phyloP scores from a whole-genome alignment of 2,329 filamentous ascomycete species.

The Xylaria sp. region DNA sequence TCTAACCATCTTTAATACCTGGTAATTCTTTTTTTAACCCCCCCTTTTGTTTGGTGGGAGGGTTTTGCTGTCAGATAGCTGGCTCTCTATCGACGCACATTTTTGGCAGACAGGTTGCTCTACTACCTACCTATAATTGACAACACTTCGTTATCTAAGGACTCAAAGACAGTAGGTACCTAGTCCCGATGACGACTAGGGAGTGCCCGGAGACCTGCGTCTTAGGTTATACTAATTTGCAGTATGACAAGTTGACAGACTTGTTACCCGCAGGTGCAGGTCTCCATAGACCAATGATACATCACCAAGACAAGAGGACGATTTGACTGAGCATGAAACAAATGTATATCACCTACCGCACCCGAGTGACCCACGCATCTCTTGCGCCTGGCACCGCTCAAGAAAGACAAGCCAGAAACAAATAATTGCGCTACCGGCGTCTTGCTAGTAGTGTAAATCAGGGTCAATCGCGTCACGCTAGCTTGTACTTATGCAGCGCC shows the following conservation, averaged over 20 bases:
- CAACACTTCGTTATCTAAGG: too few species aligned
- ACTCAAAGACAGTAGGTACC: not conserved
- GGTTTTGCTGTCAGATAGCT: too few species aligned
- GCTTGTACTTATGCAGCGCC: slow-evolving; percentile 28
- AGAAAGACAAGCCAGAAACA: slow-evolving; percentile 4
- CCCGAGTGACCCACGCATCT: not conserved
- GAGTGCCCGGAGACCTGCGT: too few species aligned
- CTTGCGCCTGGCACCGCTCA: not conserved
- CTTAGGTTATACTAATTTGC: too few species aligned
- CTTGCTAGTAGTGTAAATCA: not conserved
- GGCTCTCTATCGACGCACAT: not conserved
- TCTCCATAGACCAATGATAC: slow-evolving; percentile 3
- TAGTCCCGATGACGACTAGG: not conserved
- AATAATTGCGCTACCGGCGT: slow-evolving; percentile 7
- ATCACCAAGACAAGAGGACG: not conserved
- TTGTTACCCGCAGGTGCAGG: not conserved
- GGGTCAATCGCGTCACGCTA: slow-evolving; percentile 25
- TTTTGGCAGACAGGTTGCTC: not conserved
- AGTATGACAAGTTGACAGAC: not conserved
- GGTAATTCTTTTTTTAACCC: not conserved
- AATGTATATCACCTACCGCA: not conserved
- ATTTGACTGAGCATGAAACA: slow-evolving; percentile 1
- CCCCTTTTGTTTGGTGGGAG: not conserved
- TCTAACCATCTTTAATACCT: not conserved
- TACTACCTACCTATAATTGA: not conserved